phyloP scores from a whole-genome alignment of 2,329 filamentous ascomycete genomes.

The Fusarium anguioides region DNA sequence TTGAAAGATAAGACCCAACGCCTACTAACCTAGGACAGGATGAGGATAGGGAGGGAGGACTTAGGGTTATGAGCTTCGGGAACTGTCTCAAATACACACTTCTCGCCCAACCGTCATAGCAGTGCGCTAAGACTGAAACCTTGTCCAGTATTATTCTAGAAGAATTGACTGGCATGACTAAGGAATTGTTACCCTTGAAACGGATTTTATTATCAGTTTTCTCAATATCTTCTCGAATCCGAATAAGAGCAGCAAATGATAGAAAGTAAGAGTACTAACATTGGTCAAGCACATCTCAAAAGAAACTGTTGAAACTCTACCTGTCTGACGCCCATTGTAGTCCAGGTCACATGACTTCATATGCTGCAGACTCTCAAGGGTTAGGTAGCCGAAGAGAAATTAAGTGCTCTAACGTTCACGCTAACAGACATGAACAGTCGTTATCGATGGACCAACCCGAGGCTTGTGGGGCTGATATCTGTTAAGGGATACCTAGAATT shows the following conservation, averaged over 20 bases:
- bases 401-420: conserved; percentile 25
- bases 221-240: background rate
- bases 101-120: background rate
- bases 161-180: conserved; percentile 7
- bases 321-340: background rate
- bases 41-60: conserved; percentile 1
- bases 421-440: conserved; percentile 21
- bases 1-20: conserved; percentile 19
- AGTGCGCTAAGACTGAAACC: conserved; percentile 24
- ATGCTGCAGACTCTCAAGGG: conserved; percentile 10
- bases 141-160: conserved; percentile 26
- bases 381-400: conserved; percentile 25
- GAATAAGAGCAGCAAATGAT: background rate
- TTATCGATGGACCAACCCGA: background rate
- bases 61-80: background rate
- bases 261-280: background rate
- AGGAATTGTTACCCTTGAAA: background rate
- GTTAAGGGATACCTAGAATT: too few species aligned
- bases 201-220: background rate
- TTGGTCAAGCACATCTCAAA: background rate
- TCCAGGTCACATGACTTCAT: conserved; percentile 26
- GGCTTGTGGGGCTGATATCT: too few species aligned
- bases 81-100: conserved; percentile 14
- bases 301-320: background rate
- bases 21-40: conserved; percentile 4